Conservation (phyloP, 768 basidiomycete species). For the Podaxis sp. region DNA sequence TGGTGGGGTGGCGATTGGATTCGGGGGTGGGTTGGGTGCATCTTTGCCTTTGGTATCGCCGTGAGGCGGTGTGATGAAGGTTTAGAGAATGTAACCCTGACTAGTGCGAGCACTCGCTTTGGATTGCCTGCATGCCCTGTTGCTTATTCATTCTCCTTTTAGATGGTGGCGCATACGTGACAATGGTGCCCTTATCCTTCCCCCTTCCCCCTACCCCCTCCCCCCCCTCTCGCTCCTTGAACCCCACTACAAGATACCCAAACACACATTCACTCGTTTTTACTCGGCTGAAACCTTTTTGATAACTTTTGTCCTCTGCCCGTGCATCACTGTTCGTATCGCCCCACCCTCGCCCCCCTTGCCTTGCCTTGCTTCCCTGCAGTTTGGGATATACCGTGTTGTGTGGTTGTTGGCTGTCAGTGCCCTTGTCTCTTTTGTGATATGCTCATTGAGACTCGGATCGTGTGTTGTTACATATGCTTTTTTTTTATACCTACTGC, state of each 20-base stretch:
- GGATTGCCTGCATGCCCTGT: not conserved
- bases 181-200: not conserved
- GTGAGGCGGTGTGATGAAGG: too few relatives aligned
- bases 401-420: not conserved
- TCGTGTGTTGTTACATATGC: not conserved
- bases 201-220: too few relatives aligned
- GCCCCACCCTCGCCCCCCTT: constrained; percentile 4
- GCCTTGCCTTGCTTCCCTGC: not conserved
- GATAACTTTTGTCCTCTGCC: not conserved
- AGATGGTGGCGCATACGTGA: not conserved
- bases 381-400: not conserved
- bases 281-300: not conserved
- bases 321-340: not conserved
- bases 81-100: too few relatives aligned
- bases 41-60: too few relatives aligned
- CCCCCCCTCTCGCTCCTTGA: not conserved
- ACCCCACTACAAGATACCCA: not conserved
- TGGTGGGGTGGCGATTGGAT: not conserved
- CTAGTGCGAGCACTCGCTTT: too few relatives aligned
- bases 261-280: not conserved
- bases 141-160: not conserved
- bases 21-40: not conserved
- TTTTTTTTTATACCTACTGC: not conserved
- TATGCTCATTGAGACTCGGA: not conserved
- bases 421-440: not conserved